Conservation (phyloP, 495 filamentous ascomycete genomes). For the Penicillium pulvis region DNA sequence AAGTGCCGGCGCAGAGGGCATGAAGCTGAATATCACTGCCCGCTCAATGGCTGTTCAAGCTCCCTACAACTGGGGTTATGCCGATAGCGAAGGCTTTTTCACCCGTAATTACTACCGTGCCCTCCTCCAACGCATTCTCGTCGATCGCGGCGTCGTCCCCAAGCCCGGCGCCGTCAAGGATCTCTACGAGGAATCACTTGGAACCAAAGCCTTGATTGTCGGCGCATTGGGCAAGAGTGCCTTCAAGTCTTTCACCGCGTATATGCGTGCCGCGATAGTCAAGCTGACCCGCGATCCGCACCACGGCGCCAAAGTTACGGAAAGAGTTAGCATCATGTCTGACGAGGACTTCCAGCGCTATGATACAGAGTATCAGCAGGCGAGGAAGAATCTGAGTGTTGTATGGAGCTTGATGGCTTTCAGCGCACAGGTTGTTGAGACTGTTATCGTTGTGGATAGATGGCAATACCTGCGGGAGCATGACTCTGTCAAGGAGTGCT, state of each 20-base stretch:
- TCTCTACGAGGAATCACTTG: conserved; percentile 34
- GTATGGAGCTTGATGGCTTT: conserved; percentile 96
- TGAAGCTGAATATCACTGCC: conserved; percentile 91
- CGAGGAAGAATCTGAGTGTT: conserved; percentile 80
- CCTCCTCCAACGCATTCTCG: conserved; percentile 83
- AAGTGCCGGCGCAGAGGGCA: conserved; percentile 53
- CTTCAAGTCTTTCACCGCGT: conserved; percentile 74
- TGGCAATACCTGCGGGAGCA: conserved; percentile 89
- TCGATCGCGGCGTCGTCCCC: conserved; percentile 74
- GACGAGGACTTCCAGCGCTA: conserved; percentile 76
- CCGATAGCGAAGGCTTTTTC: conserved; percentile 85
- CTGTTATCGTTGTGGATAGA: conserved; percentile 85
- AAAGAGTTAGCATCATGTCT: conserved; percentile 62
- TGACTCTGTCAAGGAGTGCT: conserved; percentile 63
- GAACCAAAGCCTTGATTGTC: conserved; percentile 63
- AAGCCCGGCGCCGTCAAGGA: conserved; percentile 48
- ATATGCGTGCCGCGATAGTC: conserved; percentile 74
- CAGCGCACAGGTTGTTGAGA: conserved; percentile 84
- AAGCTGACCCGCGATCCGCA: conserved; percentile 67
- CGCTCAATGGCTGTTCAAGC: conserved; percentile 97
- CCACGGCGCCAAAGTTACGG: conserved; percentile 56
- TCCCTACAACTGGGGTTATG: conserved; percentile 82
- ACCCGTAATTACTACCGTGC: conserved; percentile 92
- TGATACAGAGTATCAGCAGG: conserved; percentile 58
- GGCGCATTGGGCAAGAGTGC: conserved; percentile 80